Evolutionary conservation across 768 basidiomycete species (phyloP).

Genomic region (Pisolithus sp.): DNA sequence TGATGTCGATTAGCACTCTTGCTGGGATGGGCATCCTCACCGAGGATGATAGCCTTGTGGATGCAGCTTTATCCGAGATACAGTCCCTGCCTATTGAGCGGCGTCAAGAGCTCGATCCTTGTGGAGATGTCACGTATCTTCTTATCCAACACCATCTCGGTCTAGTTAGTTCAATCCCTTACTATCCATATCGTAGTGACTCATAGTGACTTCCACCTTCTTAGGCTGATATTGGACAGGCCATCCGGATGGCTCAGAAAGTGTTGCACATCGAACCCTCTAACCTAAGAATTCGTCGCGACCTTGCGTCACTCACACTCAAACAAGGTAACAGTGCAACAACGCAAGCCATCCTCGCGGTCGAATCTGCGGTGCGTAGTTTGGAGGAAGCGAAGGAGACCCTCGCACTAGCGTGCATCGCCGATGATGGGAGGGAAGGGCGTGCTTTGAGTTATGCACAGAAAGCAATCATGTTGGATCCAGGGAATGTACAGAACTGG

Average conservation of each 20-base stretch:
- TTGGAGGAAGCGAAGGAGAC: conserved; percentile 34
- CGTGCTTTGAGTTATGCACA: conserved; percentile 43
- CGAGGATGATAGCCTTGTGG: conserved; percentile 69
- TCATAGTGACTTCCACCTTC: not conserved
- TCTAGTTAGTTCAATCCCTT: conserved; percentile 42
- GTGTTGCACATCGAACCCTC: conserved; percentile 54
- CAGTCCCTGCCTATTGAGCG: conserved; percentile 61
- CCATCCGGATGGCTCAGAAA: conserved; percentile 49
- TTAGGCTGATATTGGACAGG: conserved; percentile 45
- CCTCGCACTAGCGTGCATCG: conserved; percentile 47
- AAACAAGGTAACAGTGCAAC: conserved; percentile 37
- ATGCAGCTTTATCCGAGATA: conserved; percentile 83
- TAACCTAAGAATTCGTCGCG: conserved; percentile 39
- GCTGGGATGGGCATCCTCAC: conserved; percentile 88
- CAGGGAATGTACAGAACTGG: conserved; percentile 49
- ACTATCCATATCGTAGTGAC: not conserved
- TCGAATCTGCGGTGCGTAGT: conserved; percentile 23
- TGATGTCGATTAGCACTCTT: conserved; percentile 75
- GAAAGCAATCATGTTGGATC: conserved; percentile 52
- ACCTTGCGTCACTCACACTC: conserved; percentile 50
- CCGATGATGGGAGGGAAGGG: conserved; percentile 25
- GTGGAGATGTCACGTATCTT: conserved; percentile 64
- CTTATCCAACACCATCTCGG: conserved; percentile 65
- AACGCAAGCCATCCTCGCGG: conserved; percentile 43
- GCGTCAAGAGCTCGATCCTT: conserved; percentile 60